Evolutionary conservation across 768 basidiomycete species (phyloP).

Genomic region (Lactarius sp.): DNA sequence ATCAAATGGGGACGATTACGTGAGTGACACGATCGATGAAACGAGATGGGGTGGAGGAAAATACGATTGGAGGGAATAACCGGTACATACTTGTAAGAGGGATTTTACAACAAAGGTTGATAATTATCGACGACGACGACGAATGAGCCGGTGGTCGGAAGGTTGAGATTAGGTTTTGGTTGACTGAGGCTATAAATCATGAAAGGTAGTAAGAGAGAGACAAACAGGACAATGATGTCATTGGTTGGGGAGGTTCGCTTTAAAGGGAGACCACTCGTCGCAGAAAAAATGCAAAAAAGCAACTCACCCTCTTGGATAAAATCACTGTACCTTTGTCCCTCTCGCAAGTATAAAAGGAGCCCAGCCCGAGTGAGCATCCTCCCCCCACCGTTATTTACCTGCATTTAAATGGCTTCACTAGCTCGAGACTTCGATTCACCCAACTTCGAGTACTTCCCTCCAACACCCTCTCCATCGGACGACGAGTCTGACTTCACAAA

Average conservation of each 20-base stretch:
- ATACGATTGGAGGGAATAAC: not conserved
- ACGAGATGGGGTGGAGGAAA: conserved; percentile 1
- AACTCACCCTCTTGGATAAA: not conserved
- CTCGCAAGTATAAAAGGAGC: conserved; percentile 8
- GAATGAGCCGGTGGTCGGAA: conserved; percentile 2
- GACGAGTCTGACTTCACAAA: conserved; percentile 16
- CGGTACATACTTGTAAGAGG: not conserved
- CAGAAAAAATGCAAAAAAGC: conserved; percentile 3
- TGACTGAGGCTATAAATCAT: not conserved
- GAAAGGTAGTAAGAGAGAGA: not conserved
- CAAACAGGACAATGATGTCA: conserved; percentile 16
- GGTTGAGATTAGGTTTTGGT: not conserved
- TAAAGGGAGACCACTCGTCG: conserved; percentile 13
- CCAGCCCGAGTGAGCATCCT: not conserved
- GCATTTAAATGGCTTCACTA: conserved; percentile 18
- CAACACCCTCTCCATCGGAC: conserved; percentile 31
- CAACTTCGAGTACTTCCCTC: conserved; percentile 35
- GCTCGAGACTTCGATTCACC: conserved; percentile 22
- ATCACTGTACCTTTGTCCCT: not conserved
- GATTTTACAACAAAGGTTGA: not conserved
- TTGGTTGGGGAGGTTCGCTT: not conserved
- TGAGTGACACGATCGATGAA: conserved; percentile 22
- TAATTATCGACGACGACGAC: conserved; percentile 4
- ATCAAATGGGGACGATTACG: conserved; percentile 16
- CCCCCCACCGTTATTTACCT: not conserved